Evolutionary conservation across 2,329 filamentous ascomycete species (phyloP).

Genomic region (Colletotrichum tabaci): DNA sequence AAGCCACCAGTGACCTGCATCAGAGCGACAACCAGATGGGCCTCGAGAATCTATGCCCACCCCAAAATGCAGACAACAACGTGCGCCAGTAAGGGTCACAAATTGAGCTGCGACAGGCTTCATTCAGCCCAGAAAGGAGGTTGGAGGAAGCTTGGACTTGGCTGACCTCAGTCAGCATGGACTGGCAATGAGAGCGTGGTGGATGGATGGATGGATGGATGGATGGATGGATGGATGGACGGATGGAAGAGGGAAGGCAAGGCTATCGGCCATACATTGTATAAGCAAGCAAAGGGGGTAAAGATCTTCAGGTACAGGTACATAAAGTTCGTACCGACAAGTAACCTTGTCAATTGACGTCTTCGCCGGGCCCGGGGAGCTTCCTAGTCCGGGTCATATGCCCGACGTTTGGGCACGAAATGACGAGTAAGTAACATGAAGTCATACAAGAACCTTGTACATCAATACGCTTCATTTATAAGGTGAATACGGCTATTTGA

Average conservation of each 20-base stretch:
- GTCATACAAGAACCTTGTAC: not conserved
- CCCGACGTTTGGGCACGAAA: not conserved
- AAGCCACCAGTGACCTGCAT: not conserved
- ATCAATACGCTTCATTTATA: too few species aligned
- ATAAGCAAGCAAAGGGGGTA: constrained; percentile 5
- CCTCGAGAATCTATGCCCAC: too few species aligned
- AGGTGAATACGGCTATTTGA: not conserved
- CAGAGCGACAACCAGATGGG: not conserved
- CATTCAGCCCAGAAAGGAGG: not conserved
- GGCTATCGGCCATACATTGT: not conserved
- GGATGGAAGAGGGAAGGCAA: not conserved
- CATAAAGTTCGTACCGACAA: not conserved
- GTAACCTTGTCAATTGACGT: not conserved
- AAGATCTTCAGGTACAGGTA: constrained; percentile 34
- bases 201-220: not conserved
- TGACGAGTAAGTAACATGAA: not conserved
- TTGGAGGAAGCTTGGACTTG: not conserved
- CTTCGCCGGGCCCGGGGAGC: not conserved
- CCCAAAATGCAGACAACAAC: not conserved
- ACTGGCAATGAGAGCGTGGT: not conserved
- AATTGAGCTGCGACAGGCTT: not conserved
- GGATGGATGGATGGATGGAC: not conserved
- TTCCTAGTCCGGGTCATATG: not conserved
- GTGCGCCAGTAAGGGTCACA: not conserved
- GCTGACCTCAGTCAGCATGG: not conserved